Evolutionary conservation across 495 filamentous ascomycete genomes (phyloP).

Genomic region (Bacidia rubella): DNA sequence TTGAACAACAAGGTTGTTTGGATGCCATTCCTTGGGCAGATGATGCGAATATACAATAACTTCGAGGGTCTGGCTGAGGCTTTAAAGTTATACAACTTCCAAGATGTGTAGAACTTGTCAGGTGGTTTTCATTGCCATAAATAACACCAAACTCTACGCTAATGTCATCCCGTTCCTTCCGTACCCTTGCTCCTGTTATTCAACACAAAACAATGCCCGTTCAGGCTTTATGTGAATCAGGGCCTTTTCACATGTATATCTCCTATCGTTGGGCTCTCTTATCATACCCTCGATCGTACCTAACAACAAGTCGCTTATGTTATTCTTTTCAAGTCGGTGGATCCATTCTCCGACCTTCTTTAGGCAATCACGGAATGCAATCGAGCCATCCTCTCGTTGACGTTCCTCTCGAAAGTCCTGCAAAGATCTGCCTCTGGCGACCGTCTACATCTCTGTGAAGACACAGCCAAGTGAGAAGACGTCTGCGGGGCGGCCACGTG

Average conservation of each 20-base stretch:
- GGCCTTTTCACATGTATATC: not conserved
- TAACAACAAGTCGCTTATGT: slow-evolving; percentile 2
- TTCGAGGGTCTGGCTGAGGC: no score
- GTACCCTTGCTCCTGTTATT: not conserved
- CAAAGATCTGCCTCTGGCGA: slow-evolving; percentile 1
- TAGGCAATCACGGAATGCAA: not conserved
- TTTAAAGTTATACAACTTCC: no score
- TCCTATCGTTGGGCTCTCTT: not conserved
- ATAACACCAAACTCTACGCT: not conserved
- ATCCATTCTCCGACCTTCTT: slow-evolving; percentile 4
- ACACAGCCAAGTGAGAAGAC: slow-evolving; percentile 13
- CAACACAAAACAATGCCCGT: slow-evolving; percentile 3
- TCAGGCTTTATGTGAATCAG: not conserved
- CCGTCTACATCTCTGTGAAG: slow-evolving; percentile 9
- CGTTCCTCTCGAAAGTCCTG: not conserved
- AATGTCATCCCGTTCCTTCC: not conserved
- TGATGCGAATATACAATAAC: not conserved
- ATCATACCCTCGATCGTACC: slow-evolving; percentile 4
- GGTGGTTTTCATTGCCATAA: no score
- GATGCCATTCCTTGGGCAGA: slow-evolving; percentile 7
- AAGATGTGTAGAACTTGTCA: no score
- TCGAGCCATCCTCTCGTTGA: not conserved
- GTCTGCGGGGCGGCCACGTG: slow-evolving; percentile 6
- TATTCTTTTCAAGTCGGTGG: not conserved
- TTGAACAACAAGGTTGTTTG: slow-evolving; percentile 1